Base-by-base conservation (phyloP, 495 filamentous ascomycete genomes). In the Talaromyces nanjingensis region DNA sequence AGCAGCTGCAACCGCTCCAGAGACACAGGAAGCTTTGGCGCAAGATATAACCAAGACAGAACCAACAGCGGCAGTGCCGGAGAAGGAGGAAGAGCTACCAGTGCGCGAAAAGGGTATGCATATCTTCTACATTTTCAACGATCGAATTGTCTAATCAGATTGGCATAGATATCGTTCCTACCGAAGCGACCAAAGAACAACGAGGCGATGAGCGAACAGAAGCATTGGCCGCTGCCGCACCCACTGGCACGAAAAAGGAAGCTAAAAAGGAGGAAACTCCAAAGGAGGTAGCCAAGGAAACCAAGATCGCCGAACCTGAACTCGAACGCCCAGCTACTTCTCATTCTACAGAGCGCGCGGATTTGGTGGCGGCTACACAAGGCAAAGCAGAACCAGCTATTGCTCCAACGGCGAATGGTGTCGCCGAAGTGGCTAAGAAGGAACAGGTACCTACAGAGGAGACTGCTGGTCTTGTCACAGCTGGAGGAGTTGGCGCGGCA, bases 321-420 rank as follows among this genome's bases (percentile, higher is more conserved):
- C 71, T 66, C 52, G 70, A 73, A 37, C 68, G 67, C 37, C 53
- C 56, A n/a, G 25, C 63, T 20, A 64, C 62, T 16, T 64, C 29
- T 24, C 49, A 6, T n/a, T 27, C 54, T 33, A 47, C 39, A 62
- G 59, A 63, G 6, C 24, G 49, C 9, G 49, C 25, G 4, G 61
- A 59, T 22, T 22, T 37, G 53, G 49, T 70, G 22, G 60, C 72
- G 29, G 70, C 68, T 27, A 52, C 69, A 8, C 69, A 69, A 20
- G 68, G 73, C 49, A 75, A 76, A 67, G 70, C 63, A 55, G 69
- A 72, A 54, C 66, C 68, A 22, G 69, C 71, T 52, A 65, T 59
- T 24, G 64, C 66, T 62, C 60, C 33, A 1, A 66, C 63, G 63
- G 70, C 66, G 63, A 63, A 65, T 68, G 64, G 64, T 55, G 64